phyloP scores from a whole-genome alignment of 441 rosid species.

The Bocquillonia castaneifolia region DNA sequence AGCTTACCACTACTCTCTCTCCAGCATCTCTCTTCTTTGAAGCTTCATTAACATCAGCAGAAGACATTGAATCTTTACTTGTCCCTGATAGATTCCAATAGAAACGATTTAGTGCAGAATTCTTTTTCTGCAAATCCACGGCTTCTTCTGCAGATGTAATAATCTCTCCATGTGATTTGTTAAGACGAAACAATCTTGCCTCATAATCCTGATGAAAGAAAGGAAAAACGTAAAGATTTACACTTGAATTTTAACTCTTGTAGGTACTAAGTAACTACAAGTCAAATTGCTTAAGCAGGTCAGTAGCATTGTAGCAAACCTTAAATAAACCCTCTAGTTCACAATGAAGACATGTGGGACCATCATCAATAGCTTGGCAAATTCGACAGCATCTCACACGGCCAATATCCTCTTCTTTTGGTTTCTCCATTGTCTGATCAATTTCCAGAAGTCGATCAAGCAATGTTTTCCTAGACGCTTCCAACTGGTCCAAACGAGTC shows the following conservation, averaged over 20 bases:
- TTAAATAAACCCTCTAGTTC: conserved; percentile 80
- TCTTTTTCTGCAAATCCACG: conserved; percentile 66
- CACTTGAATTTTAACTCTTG: not conserved
- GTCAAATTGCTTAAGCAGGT: conserved; percentile 19
- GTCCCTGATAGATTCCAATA: conserved; percentile 59
- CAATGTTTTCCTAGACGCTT: conserved; percentile 58
- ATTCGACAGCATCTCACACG: conserved; percentile 63
- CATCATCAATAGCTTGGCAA: conserved; percentile 69
- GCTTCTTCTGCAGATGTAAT: conserved; percentile 83
- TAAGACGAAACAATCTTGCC: conserved; percentile 84
- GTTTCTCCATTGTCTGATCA: conserved; percentile 76
- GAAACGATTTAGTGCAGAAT: conserved; percentile 75
- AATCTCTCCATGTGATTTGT: conserved; percentile 63
- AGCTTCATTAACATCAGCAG: conserved; percentile 39
- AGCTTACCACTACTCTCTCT: conserved; percentile 70
- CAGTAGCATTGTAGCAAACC: conserved; percentile 49
- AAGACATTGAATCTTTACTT: conserved; percentile 37
- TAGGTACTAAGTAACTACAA: not conserved
- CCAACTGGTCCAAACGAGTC: conserved; percentile 69
- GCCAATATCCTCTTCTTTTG: conserved; percentile 73
- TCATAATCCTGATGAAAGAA: conserved; percentile 59
- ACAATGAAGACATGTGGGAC: conserved; percentile 79
- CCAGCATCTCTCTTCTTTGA: conserved; percentile 58
- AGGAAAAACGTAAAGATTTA: conserved; percentile 13
- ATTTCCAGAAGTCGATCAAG: conserved; percentile 66